These are phyloP conservation scores for Monilinia fructigena DNA, from an alignment of 2,329 filamentous ascomycete genomes.

Conservation along the genomic window DNA sequence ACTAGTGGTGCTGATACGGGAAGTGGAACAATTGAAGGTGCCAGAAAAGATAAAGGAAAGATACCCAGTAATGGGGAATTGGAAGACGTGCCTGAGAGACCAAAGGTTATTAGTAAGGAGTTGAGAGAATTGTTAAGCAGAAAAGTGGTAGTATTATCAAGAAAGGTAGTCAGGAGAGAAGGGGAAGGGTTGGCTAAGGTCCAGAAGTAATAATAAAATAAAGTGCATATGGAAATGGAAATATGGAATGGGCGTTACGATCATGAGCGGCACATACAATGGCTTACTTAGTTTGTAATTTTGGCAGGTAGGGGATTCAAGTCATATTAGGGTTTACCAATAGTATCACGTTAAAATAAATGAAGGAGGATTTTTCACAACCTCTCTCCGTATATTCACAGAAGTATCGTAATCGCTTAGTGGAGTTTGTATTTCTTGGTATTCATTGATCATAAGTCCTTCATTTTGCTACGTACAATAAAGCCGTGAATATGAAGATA, in stretches of 20 bases:
- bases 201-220: background rate
- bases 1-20: slow-evolving; percentile 15
- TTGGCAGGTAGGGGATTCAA: background rate
- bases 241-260: slow-evolving; percentile 1
- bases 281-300: background rate
- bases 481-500: too few species aligned
- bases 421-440: background rate
- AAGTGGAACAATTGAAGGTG: slow-evolving; percentile 35
- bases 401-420: too few species aligned
- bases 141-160: slow-evolving; percentile 47
- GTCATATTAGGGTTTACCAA: background rate
- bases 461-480: background rate
- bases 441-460: background rate
- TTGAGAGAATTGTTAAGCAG: slow-evolving; percentile 59
- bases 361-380: background rate
- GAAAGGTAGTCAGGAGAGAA: slow-evolving; percentile 39
- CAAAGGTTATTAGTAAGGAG: slow-evolving; percentile 61
- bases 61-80: slow-evolving; percentile 29
- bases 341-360: background rate
- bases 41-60: slow-evolving; percentile 23
- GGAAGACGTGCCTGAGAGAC: slow-evolving; percentile 35
- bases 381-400: background rate
- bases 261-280: background rate
- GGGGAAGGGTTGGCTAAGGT: slow-evolving; percentile 34
- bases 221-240: background rate